A percentile compares a stretch with the other conserved stretches of the same genome.
These are phyloP conservation scores for Xerocomus nothofagi DNA, from an alignment of 1,284 basidiomycete genomes.

Conservation along the genomic window DNA sequence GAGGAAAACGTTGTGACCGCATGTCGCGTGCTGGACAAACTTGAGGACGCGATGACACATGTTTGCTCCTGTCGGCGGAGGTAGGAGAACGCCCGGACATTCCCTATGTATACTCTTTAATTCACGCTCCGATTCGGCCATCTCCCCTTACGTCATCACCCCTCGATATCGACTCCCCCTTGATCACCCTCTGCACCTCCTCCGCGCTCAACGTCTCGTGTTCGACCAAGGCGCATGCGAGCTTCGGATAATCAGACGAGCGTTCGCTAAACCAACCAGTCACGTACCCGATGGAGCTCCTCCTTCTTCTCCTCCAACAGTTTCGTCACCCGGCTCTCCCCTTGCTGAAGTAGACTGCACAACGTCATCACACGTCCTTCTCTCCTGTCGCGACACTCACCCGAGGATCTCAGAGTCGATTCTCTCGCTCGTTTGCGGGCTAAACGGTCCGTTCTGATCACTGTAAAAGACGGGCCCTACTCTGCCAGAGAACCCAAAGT, in stretches of 20 bases:
- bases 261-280: too few species aligned
- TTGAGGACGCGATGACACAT: constrained; percentile 69
- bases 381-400: constrained; percentile 50
- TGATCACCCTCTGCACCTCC: constrained; percentile 84
- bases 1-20: constrained; percentile 57
- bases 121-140: too few species aligned
- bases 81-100: too few species aligned
- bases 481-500: constrained; percentile 84
- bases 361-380: not conserved
- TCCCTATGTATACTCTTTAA: too few species aligned
- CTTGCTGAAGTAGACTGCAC: constrained; percentile 69
- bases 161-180: constrained; percentile 78
- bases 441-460: constrained; percentile 68
- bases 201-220: constrained; percentile 89
- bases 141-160: too few species aligned
- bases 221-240: constrained; percentile 87
- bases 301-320: constrained; percentile 73
- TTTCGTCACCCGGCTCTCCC: constrained; percentile 67
- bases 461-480: constrained; percentile 82
- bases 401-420: constrained; percentile 82
- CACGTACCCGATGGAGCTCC: constrained; percentile 77
- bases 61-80: constrained; percentile 68
- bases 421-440: constrained; percentile 72
- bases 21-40: constrained; percentile 49
- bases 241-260: too few species aligned